Evolutionary conservation across 2,329 filamentous ascomycete genomes (phyloP).

Genomic region (Monosporascus sp.): DNA sequence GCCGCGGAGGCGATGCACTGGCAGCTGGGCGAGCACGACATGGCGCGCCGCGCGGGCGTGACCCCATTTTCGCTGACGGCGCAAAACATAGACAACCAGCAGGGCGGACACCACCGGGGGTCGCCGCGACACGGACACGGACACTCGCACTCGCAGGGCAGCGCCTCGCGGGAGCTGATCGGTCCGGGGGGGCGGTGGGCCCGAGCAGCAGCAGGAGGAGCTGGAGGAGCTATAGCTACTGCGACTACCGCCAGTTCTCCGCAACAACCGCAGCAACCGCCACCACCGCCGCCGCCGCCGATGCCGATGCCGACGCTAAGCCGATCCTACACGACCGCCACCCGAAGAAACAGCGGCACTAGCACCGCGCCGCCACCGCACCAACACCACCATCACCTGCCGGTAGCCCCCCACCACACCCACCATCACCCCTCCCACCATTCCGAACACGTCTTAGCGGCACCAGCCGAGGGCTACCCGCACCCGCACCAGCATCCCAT

Average conservation of each 20-base stretch:
- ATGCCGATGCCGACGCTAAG: conserved; percentile 18
- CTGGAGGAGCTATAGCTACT: neutral
- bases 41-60: conserved; percentile 87
- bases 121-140: conserved; percentile 28
- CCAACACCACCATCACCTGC: conserved; percentile 24
- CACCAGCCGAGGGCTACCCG: neutral
- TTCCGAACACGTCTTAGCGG: conserved; percentile 16
- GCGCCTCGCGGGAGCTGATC: conserved; percentile 36
- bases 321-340: conserved; percentile 26
- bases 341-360: conserved; percentile 35
- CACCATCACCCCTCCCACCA: conserved; percentile 19
- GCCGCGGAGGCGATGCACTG: conserved; percentile 98
- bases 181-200: conserved; percentile 40
- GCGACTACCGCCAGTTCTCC: too few relatives aligned
- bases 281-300: neutral
- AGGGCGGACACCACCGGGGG: conserved; percentile 29
- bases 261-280: conserved; percentile 2
- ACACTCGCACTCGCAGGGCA: conserved; percentile 43
- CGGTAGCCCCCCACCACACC: conserved; percentile 18
- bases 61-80: conserved; percentile 72
- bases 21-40: conserved; percentile 89
- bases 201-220: conserved; percentile 20
- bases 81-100: conserved; percentile 41
- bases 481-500: neutral
- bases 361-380: conserved; percentile 11